Evolutionary conservation across 2,329 filamentous ascomycete genomes (phyloP), one percentile per base, ranked within the genome.

Genomic region (Fusarium nematophilum): DNA sequence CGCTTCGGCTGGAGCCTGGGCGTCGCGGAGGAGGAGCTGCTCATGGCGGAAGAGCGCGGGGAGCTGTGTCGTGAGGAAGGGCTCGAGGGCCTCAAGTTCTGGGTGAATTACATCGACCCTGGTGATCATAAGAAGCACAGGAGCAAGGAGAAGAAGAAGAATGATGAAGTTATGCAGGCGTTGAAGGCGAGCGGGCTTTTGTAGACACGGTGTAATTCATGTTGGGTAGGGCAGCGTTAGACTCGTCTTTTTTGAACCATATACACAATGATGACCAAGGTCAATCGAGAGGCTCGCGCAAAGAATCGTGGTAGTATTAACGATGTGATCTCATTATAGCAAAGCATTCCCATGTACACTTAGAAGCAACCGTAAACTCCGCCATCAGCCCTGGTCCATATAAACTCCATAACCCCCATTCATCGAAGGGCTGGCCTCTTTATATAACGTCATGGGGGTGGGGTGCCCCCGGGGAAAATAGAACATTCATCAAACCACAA

Each of bases 1-100:
- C 83, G 87, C 43, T 99, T 99, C 75, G 92, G 93, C 6, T 99
- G 95, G 95, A 98, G 95, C 72, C 90, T 99, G 7, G 95, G 95
- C 8, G 94, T 99, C 17, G 95, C 95, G 1, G 91, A 90, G 56
- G 95, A 98, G 73, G 95, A 99, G 77, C 81, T 99, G 10, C 91
- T 97, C 72, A 97, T 99, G 94, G 93, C 93, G 0, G 95, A 99
- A 75, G 94, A 98, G 73, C 87, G 85, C 51, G 95, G 95, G 0
- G 86, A 88, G 3, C 74, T 99, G 15, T 98, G 94, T 73, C 88
- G 95, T 40, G 95, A 99, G 73, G 93, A 96, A 69, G 90, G 92
- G 5, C 86, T 98, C 11, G 93, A 97, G 73, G 95, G 95, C 0
- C 80, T 96, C 39, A 90, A 90, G 69, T 99, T 96, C 75, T 99